Conservation (phyloP, 495 filamentous ascomycete genomes). For the Penicillium longicatenatum region DNA sequence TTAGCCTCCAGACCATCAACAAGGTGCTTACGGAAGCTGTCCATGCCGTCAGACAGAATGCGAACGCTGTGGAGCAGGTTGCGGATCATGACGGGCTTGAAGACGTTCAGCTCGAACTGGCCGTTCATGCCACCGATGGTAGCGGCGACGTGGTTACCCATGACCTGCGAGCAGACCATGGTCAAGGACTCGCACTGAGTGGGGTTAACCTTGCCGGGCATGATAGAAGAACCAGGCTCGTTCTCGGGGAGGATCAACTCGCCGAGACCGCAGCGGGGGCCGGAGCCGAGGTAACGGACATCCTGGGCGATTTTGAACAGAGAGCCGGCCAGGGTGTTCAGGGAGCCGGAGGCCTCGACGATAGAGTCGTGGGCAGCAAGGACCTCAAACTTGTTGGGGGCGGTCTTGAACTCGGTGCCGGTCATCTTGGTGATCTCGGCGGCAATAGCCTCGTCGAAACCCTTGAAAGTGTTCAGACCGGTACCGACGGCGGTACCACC, state of each 20-base stretch:
- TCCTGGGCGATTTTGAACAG: slow-evolving; percentile 99
- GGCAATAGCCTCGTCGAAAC: slow-evolving; percentile 91
- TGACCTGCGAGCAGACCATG: slow-evolving; percentile 96
- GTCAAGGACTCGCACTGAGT: slow-evolving; percentile 98
- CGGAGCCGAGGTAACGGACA: slow-evolving; percentile 93
- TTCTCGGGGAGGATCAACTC: slow-evolving; percentile 94
- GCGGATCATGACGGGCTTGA: slow-evolving; percentile 94
- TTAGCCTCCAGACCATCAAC: slow-evolving; percentile 89
- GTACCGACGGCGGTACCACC: slow-evolving; percentile 97
- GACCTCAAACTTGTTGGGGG: slow-evolving; percentile 98
- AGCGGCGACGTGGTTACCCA: slow-evolving; percentile 91
- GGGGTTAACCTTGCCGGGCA: slow-evolving; percentile 99
- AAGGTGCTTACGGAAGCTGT: slow-evolving; percentile 89
- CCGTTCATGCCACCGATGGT: slow-evolving; percentile 96
- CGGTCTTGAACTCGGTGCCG: slow-evolving; percentile 89
- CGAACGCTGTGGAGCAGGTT: slow-evolving; percentile 91
- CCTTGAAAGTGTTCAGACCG: slow-evolving; percentile 94
- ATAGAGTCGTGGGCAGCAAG: slow-evolving; percentile 97
- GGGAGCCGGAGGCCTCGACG: slow-evolving; percentile 86
- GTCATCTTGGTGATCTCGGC: slow-evolving; percentile 89
- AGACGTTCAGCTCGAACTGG: slow-evolving; percentile 98
- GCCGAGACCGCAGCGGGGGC: slow-evolving; percentile 91
- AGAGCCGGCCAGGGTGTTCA: slow-evolving; percentile 90
- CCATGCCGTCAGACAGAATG: slow-evolving; percentile 89
- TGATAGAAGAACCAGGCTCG: slow-evolving; percentile 95